These are phyloP conservation scores for Boletus subcaerulescens DNA, from an alignment of 768 basidiomycete genomes.

Conservation along the genomic window DNA sequence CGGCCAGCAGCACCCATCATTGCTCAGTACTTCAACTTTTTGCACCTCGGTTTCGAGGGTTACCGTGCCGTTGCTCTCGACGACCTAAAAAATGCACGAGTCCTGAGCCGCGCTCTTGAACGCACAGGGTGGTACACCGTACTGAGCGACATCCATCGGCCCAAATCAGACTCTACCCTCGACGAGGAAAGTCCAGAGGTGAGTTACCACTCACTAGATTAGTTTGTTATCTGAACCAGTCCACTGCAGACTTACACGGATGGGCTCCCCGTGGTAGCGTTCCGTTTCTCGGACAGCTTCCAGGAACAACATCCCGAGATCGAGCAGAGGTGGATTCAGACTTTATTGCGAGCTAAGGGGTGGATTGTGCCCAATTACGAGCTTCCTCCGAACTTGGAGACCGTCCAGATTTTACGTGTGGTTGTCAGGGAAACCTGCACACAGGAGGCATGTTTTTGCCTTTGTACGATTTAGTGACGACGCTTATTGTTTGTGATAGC, in stretches of 20 bases:
- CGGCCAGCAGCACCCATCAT: conserved; percentile 60
- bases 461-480: conserved; percentile 20
- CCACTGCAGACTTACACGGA: conserved; percentile 41
- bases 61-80: conserved; percentile 45
- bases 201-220: conserved; percentile 1
- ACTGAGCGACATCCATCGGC: conserved; percentile 54
- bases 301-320: conserved; percentile 50
- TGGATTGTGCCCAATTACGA: conserved; percentile 65
- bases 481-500: conserved; percentile 36
- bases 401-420: conserved; percentile 58
- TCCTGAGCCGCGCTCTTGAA: conserved; percentile 64
- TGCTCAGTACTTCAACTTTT: conserved; percentile 61
- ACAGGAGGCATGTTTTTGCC: conserved; percentile 41
- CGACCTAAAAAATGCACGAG: conserved; percentile 59
- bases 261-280: conserved; percentile 52
- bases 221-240: neutral
- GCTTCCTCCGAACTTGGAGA: conserved; percentile 49
- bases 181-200: conserved; percentile 62
- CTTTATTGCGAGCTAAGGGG: conserved; percentile 43
- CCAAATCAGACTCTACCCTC: conserved; percentile 28
- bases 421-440: conserved; percentile 56
- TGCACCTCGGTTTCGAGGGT: conserved; percentile 58
- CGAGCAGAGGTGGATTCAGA: conserved; percentile 58
- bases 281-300: conserved; percentile 55
- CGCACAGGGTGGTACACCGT: conserved; percentile 50